These are phyloP conservation scores for Pichia exigua DNA, from an alignment of 805 yeast genomes.

Conservation along the genomic window DNA sequence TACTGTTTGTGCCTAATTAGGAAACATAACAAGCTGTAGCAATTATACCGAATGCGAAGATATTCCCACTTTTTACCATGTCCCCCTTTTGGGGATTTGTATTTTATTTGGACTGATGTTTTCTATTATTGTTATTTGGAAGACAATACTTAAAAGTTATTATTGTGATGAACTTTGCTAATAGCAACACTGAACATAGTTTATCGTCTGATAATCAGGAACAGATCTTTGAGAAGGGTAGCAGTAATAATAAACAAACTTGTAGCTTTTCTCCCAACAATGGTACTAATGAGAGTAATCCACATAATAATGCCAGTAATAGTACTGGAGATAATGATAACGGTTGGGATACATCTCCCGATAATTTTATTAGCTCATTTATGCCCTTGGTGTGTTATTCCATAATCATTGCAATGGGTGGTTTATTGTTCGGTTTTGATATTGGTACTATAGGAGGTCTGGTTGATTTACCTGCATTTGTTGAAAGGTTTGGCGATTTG, in stretches of 20 bases:
- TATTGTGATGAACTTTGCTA: background rate
- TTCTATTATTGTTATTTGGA: background rate
- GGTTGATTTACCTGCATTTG: slow-evolving; percentile 25
- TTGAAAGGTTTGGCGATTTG: slow-evolving; percentile 19
- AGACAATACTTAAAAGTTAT: background rate
- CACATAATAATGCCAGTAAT: background rate
- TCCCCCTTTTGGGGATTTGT: too few relatives aligned
- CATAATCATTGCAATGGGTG: slow-evolving; percentile 24
- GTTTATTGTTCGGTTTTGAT: slow-evolving; percentile 31
- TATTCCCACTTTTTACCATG: too few relatives aligned
- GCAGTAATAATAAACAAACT: background rate
- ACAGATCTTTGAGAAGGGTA: background rate
- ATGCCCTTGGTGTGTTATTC: slow-evolving; percentile 20
- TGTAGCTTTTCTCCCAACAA: background rate
- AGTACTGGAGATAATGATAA: background rate
- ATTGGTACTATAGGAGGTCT: slow-evolving; percentile 32
- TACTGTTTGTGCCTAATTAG: too few relatives aligned
- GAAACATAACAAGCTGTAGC: too few relatives aligned
- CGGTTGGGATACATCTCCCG: background rate
- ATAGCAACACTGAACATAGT: background rate
- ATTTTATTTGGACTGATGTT: background rate
- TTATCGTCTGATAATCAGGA: background rate
- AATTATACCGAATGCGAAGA: too few relatives aligned
- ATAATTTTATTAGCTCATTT: slow-evolving; percentile 7
- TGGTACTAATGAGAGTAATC: background rate